phyloP scores from a whole-genome alignment of 2,329 filamentous ascomycete species.

The Dothideomycetes sp. region DNA sequence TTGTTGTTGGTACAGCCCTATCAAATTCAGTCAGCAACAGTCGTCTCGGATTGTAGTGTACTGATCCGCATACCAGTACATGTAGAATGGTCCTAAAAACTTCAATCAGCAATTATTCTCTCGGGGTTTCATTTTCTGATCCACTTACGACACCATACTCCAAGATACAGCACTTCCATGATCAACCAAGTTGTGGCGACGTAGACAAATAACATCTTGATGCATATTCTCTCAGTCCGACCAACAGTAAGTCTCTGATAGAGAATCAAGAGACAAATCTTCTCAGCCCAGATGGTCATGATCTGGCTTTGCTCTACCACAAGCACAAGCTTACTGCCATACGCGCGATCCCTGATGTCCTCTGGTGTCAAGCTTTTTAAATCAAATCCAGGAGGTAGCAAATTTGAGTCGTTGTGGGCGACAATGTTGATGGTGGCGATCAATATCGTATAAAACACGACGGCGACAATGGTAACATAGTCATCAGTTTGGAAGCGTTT shows the following conservation, averaged over 20 bases:
- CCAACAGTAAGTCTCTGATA: conserved; percentile 30
- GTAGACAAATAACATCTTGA: conserved; percentile 28
- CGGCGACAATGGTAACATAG: conserved; percentile 46
- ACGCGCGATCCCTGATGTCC: conserved; percentile 21
- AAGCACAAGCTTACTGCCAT: conserved; percentile 31
- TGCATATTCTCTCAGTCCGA: conserved; percentile 27
- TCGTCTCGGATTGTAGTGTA: not conserved
- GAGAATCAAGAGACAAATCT: conserved; percentile 30
- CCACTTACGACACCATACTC: conserved; percentile 33
- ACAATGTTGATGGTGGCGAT: conserved; percentile 41
- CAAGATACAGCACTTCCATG: conserved; percentile 34
- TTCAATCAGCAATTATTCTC: no score
- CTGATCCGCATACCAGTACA: conserved; percentile 27
- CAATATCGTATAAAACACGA: conserved; percentile 41
- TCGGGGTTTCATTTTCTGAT: no score
- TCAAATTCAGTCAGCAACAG: not conserved
- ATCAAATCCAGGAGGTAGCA: conserved; percentile 39
- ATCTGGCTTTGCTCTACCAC: conserved; percentile 32
- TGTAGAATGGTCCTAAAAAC: conserved; percentile 28
- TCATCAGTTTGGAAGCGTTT: conserved; percentile 47
- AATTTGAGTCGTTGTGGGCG: conserved; percentile 32
- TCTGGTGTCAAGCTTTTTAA: conserved; percentile 28
- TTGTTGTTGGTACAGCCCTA: conserved; percentile 21
- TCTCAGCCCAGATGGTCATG: conserved; percentile 30
- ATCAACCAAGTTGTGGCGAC: conserved; percentile 27